Evolutionary conservation across 306 rosid genomes (phyloP).

Genomic region (Rubus idaeus): DNA sequence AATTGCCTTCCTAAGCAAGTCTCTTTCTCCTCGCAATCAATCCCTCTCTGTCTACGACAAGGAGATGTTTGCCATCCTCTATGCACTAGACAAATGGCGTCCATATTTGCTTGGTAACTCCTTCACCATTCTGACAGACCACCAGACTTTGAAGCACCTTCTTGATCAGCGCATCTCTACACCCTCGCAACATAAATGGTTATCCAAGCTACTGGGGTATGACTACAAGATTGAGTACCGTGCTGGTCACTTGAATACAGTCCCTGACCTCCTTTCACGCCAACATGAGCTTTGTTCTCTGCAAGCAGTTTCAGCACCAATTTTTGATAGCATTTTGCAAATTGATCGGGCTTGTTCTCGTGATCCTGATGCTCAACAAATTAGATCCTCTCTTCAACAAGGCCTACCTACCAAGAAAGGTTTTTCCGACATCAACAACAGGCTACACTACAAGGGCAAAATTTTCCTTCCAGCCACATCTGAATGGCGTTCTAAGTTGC

Average conservation of each 20-base stretch:
- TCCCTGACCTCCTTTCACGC: too few relatives aligned
- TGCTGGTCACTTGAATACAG: too few relatives aligned
- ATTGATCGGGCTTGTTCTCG: background rate
- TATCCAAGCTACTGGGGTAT: too few relatives aligned
- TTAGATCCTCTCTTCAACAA: too few relatives aligned
- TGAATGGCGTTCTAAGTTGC: background rate
- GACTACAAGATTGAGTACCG: too few relatives aligned
- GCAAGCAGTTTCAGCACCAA: background rate
- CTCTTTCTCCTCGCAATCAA: fast-evolving
- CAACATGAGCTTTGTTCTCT: too few relatives aligned
- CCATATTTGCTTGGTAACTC: background rate
- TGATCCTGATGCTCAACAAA: too few relatives aligned
- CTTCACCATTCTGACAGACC: background rate
- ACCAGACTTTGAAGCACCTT: background rate
- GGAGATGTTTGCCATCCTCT: background rate
- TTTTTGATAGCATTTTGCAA: background rate
- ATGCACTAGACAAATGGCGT: background rate
- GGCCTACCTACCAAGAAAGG: too few relatives aligned
- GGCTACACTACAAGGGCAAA: background rate
- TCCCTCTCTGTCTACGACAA: background rate
- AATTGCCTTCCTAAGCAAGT: background rate
- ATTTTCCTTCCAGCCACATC: background rate
- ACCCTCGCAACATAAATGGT: background rate
- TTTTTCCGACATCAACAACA: too few relatives aligned
- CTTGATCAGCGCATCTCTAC: fast-evolving